These are phyloP conservation scores for Xylaria acuta DNA, from an alignment of 495 filamentous ascomycete genomes.

Conservation along the genomic window DNA sequence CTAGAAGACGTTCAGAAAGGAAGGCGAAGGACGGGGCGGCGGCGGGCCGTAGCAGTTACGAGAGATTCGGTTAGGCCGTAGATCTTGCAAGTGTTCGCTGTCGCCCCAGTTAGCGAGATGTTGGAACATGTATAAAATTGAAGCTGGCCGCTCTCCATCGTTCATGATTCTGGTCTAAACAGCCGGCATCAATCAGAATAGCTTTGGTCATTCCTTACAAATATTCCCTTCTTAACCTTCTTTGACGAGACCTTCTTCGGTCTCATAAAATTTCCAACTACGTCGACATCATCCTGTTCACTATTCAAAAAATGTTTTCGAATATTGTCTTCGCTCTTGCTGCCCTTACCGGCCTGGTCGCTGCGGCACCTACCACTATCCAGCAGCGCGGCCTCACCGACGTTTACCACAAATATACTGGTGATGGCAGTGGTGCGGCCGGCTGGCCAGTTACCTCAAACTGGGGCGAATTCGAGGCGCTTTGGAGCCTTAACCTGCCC, in stretches of 20 bases:
- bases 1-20: not conserved
- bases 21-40: not conserved
- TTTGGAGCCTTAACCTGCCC: conserved; percentile 30
- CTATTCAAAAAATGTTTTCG: conserved; percentile 15
- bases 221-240: not conserved
- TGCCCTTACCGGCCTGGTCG: conserved; percentile 15
- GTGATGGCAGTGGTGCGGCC: conserved; percentile 27
- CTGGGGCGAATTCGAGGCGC: conserved; percentile 31
- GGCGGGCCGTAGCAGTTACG: not conserved
- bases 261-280: not conserved
- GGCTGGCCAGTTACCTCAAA: conserved; percentile 31
- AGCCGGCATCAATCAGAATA: not conserved
- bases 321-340: not conserved
- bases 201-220: conserved; percentile 9
- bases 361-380: conserved; percentile 6
- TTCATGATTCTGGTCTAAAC: not conserved
- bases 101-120: not conserved
- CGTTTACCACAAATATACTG: conserved; percentile 16
- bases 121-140: conserved; percentile 10
- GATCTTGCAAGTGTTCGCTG: not conserved
- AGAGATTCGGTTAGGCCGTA: not conserved
- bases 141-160: conserved; percentile 2
- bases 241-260: conserved; percentile 1
- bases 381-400: conserved; percentile 14
- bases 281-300: not conserved